Conservation (phyloP, 768 basidiomycete species). For the Psilocybe sp. region DNA sequence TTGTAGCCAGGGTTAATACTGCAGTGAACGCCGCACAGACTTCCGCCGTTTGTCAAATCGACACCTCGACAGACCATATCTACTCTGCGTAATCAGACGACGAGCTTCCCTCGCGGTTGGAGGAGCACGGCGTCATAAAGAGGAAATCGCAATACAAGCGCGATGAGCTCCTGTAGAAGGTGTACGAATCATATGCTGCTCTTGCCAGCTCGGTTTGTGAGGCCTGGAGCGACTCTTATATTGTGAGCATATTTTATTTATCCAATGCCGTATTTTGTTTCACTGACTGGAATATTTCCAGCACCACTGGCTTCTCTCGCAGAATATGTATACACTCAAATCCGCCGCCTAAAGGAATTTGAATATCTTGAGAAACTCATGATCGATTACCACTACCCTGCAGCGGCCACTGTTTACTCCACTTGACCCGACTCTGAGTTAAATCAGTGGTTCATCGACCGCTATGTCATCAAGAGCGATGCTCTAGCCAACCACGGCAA, state of each 20-base stretch:
- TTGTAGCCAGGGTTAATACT: constrained; percentile 24
- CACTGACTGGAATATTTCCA: constrained; percentile 19
- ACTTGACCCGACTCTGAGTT: constrained; percentile 80
- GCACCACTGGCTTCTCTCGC: constrained; percentile 83
- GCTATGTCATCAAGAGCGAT: constrained; percentile 70
- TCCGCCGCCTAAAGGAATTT: constrained; percentile 47
- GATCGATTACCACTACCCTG: constrained; percentile 74
- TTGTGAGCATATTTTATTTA: constrained; percentile 47
- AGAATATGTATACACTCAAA: constrained; percentile 72
- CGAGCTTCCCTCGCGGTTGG: constrained; percentile 66
- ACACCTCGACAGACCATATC: constrained; percentile 81
- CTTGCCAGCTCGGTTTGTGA: constrained; percentile 69
- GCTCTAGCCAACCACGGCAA: constrained; percentile 69
- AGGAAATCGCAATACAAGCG: constrained; percentile 57
- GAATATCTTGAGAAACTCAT: constrained; percentile 65
- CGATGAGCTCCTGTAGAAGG: constrained; percentile 65
- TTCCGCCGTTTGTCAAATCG: constrained; percentile 47
- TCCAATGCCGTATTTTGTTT: background rate
- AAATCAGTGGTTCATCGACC: constrained; percentile 75
- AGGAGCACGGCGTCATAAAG: constrained; percentile 70
- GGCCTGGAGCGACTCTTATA: constrained; percentile 83
- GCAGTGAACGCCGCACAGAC: constrained; percentile 49
- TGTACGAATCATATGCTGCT: constrained; percentile 65
- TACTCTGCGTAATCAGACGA: constrained; percentile 90
- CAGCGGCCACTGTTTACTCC: constrained; percentile 51